Conservation (phyloP, 176 grass and related monocot genomes). For the Bromus sterilis region DNA sequence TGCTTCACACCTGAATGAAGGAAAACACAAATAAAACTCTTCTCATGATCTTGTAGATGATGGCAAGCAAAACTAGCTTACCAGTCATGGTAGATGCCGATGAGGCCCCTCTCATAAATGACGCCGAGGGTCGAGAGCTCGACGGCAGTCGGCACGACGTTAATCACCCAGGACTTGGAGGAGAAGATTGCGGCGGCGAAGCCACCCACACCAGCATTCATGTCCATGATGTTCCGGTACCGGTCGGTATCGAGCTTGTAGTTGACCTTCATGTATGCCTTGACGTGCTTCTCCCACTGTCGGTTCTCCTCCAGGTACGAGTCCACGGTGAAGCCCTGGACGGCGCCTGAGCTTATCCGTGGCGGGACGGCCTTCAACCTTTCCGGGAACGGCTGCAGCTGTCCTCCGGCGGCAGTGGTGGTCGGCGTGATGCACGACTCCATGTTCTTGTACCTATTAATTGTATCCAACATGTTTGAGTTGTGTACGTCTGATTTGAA, state of each 20-base stretch:
- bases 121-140: slow-evolving; percentile 64
- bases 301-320: slow-evolving; percentile 51
- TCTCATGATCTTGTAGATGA: background rate
- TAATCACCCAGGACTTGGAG: slow-evolving; percentile 85
- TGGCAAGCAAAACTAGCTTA: background rate
- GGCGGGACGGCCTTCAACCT: slow-evolving; percentile 53
- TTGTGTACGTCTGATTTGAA: background rate
- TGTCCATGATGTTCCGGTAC: slow-evolving; percentile 91
- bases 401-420: background rate
- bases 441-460: slow-evolving; percentile 90
- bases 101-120: slow-evolving; percentile 72
- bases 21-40: background rate
- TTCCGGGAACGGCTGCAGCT: slow-evolving; percentile 63
- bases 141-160: slow-evolving; percentile 63
- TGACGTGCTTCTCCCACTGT: slow-evolving; percentile 68
- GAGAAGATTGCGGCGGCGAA: slow-evolving; percentile 76
- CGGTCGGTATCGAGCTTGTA: slow-evolving; percentile 37
- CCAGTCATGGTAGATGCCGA: slow-evolving; percentile 95
- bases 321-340: slow-evolving; percentile 41
- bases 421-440: slow-evolving; percentile 45
- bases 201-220: slow-evolving; percentile 89
- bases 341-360: slow-evolving; percentile 23
- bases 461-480: background rate
- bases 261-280: slow-evolving; percentile 65
- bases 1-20: slow-evolving; percentile 83